phyloP scores from a whole-genome alignment of 1,284 basidiomycete genomes.

The Moniliophthora roreri region DNA sequence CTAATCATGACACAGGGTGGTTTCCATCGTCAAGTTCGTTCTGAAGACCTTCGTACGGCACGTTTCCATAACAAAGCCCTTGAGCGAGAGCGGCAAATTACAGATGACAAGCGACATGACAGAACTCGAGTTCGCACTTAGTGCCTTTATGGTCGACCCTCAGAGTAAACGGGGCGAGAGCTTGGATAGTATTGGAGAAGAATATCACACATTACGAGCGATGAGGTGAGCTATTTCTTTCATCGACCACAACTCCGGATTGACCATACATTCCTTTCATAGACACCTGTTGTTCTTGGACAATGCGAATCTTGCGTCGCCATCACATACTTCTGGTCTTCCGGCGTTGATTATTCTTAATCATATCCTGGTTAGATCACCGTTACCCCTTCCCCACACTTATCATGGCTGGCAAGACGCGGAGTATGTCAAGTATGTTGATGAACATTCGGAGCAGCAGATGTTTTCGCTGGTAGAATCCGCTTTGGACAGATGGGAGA shows the following conservation, averaged over 20 bases:
- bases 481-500: constrained; percentile 73
- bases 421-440: constrained; percentile 89
- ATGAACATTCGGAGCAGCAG: constrained; percentile 75
- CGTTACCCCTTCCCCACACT: constrained; percentile 81
- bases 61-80: constrained; percentile 82
- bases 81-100: constrained; percentile 88
- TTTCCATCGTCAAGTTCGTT: constrained; percentile 69
- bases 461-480: constrained; percentile 71
- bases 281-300: constrained; percentile 89
- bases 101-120: constrained; percentile 95
- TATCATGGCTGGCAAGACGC: constrained; percentile 90
- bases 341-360: constrained; percentile 85
- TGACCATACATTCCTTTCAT: constrained; percentile 13
- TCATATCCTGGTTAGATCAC: constrained; percentile 89
- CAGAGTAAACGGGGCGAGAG: constrained; percentile 61
- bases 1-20: constrained; percentile 48
- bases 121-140: constrained; percentile 88
- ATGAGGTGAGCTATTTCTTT: constrained; percentile 57
- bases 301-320: constrained; percentile 62
- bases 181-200: constrained; percentile 73
- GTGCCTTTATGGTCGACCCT: constrained; percentile 68
- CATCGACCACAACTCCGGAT: neutral
- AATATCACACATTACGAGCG: constrained; percentile 77
- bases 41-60: constrained; percentile 87
- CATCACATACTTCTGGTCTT: constrained; percentile 68